Evolutionary conservation across 768 basidiomycete genomes (phyloP), one percentile per base, ranked within the genome.

Genomic region (Boletus speciosus): DNA sequence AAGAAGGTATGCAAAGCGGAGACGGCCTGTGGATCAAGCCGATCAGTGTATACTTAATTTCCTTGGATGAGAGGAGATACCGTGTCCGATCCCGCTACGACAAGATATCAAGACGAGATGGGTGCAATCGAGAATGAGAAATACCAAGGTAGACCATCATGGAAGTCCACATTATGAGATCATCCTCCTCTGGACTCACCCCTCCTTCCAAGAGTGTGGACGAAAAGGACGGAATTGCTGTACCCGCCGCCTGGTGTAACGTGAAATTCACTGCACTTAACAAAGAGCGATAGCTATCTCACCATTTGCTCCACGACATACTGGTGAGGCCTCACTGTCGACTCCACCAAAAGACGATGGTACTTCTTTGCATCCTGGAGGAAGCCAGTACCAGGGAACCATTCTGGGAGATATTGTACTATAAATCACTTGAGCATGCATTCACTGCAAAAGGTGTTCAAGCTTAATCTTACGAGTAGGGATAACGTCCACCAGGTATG

Each of bases 291-390:
- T n/a, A 21, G 15, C 0, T 0, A 15, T 16, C 60, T 4, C 52
- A 82, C 82, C 66, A 83, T 76, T 55, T 79, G 75, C n/a, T 77
- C 60, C 36, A 74, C 72, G 6, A 77, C 77, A 47, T 70, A 78
- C 7, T 69, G 61, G 40, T 72, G 80, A 0, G 84, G 82, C 5
- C 64, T 65, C 19, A 76, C 71, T 4, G 77, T 66, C 68, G 79
- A 75, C 9, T 71, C 66, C 3, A 65, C 58, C 2, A 77, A 67
- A 1, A 72, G 2, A 2, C 23, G 23, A 4, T 43, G 42, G 58
- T 70, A 68, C 35, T 49, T 51, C 41, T 63, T 64, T 3, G 71
- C 73, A 25, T 64, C 53, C 6, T 59, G 61, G 40, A 70, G 61
- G 61, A 77, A 77, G 1, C 66, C 61, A 0, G 65, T 64, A 1